Conservation (phyloP, 441 rosid species). For the Euphorbia celastroides region DNA sequence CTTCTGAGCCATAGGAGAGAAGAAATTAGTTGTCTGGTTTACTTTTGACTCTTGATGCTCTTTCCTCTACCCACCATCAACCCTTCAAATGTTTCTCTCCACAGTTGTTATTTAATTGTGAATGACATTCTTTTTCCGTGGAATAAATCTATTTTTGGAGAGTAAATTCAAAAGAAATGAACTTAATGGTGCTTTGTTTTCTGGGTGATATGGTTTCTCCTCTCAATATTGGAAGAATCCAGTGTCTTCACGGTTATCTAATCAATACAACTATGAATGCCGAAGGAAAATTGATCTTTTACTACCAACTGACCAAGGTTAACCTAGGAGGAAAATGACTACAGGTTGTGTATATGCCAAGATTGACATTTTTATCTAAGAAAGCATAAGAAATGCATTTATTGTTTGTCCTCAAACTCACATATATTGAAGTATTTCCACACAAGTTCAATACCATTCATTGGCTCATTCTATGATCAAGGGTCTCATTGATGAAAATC, state of each 20-base stretch:
- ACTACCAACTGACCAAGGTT: conserved; percentile 1
- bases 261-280: background rate
- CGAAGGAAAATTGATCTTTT: background rate
- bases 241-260: background rate
- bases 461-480: background rate
- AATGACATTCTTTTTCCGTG: background rate
- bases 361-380: background rate
- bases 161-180: background rate
- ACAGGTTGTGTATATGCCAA: background rate
- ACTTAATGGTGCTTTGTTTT: background rate
- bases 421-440: background rate
- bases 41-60: background rate
- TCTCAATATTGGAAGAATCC: background rate
- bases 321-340: background rate
- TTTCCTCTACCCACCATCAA: background rate
- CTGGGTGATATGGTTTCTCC: background rate
- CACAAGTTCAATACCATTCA: background rate
- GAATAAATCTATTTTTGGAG: background rate
- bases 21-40: background rate
- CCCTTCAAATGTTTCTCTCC: background rate
- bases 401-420: conserved; percentile 2
- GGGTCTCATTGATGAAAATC: background rate
- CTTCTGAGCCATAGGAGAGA: background rate
- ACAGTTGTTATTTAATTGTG: background rate
- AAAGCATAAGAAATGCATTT: background rate